Conservation (phyloP, 2,329 filamentous ascomycete species). For the Aspergillus versicolor region DNA sequence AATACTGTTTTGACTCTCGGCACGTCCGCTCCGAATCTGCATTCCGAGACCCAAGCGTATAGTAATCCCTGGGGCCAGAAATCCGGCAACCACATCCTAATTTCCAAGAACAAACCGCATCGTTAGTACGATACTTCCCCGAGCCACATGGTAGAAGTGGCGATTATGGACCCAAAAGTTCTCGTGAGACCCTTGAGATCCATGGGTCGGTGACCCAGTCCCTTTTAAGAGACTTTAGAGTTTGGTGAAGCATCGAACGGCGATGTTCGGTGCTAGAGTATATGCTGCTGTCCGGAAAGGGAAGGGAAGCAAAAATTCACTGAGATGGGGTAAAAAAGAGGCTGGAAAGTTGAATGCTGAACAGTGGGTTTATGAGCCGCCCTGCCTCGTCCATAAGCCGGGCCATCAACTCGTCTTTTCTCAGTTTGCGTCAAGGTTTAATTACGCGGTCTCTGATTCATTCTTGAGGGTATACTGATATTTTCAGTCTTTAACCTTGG, state of each 20-base stretch:
- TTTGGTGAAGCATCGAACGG: not conserved
- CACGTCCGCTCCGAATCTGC: not conserved
- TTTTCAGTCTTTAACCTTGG: constrained; percentile 21
- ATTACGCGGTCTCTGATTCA: not conserved
- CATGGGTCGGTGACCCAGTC: not conserved
- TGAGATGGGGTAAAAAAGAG: not conserved
- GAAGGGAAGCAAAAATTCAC: not conserved
- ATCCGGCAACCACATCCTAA: not conserved
- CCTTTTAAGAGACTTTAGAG: not conserved
- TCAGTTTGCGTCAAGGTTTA: not conserved
- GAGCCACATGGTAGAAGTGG: constrained; percentile 19
- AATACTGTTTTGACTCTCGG: constrained; percentile 4
- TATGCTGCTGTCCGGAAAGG: constrained; percentile 6
- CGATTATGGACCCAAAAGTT: not conserved
- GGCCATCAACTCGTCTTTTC: not conserved
- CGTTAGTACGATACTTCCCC: constrained; percentile 9
- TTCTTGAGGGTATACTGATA: constrained; percentile 11
- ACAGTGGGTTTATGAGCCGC: not conserved
- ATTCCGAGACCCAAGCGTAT: not conserved
- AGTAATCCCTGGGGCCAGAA: not conserved
- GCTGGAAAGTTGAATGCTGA: not conserved
- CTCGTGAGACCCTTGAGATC: not conserved
- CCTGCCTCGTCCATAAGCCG: not conserved
- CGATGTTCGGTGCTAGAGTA: not conserved
- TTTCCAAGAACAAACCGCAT: constrained; percentile 11